Evolutionary conservation across 2,329 filamentous ascomycete species (phyloP).

Genomic region (Apiospora pterosperma): DNA sequence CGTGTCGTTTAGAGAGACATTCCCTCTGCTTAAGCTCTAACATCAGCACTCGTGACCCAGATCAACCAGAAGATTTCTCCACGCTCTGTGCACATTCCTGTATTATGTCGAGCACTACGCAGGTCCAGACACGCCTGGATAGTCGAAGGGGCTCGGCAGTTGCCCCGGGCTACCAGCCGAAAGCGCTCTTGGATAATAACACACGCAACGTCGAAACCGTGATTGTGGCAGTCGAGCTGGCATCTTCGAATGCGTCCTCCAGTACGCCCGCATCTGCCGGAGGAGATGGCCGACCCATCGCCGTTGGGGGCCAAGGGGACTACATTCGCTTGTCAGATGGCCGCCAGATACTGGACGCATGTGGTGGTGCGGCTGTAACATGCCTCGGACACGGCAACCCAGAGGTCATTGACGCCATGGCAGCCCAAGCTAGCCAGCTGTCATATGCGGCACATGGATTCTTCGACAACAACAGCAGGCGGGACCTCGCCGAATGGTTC

Average conservation of each 20-base stretch:
- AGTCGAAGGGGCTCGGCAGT: background rate
- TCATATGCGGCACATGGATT: constrained; percentile 39
- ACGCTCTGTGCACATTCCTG: background rate
- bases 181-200: background rate
- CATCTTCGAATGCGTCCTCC: background rate
- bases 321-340: constrained; percentile 26
- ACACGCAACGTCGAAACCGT: background rate
- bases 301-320: background rate
- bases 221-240: background rate
- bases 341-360: constrained; percentile 39
- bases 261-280: background rate
- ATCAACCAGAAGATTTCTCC: background rate
- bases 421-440: constrained; percentile 34
- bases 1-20: background rate
- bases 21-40: background rate
- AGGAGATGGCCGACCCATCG: background rate
- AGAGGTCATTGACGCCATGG: constrained; percentile 38
- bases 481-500: constrained; percentile 29
- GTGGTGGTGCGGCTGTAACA: constrained; percentile 42
- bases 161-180: background rate
- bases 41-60: background rate
- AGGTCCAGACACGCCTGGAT: background rate
- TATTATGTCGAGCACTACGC: background rate
- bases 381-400: constrained; percentile 42
- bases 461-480: constrained; percentile 35